Percentiles rank a stretch among this genome's conserved stretches.
These are phyloP conservation scores for Zymoseptoria passerinii DNA, from an alignment of 2,329 filamentous ascomycete genomes.

Conservation along the genomic window DNA sequence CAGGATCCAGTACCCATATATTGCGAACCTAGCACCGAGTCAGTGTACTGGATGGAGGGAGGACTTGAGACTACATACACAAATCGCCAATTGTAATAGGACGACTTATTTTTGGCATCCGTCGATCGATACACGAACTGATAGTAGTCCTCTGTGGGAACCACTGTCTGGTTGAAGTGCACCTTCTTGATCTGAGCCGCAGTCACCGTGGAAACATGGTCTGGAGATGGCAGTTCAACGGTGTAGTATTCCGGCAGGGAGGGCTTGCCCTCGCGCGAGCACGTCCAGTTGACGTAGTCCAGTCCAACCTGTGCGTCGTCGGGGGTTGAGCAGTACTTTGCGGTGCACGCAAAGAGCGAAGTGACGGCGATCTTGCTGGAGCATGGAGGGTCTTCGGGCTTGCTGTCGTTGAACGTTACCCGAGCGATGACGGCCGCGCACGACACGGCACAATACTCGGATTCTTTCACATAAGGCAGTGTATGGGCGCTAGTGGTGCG, in stretches of 20 bases:
- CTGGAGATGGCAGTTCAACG: background rate
- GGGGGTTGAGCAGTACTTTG: background rate
- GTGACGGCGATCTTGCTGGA: background rate
- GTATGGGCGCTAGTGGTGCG: background rate
- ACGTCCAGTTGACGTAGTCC: background rate
- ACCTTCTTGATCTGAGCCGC: background rate
- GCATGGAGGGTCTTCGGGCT: background rate
- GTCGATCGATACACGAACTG: background rate
- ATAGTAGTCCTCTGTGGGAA: constrained; percentile 1
- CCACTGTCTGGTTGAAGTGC: background rate
- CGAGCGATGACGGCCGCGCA: background rate
- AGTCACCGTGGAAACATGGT: background rate
- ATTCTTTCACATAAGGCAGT: background rate
- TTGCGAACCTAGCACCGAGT: background rate
- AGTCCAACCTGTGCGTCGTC: background rate
- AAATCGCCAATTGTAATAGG: background rate
- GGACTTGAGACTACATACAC: background rate
- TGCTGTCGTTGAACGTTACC: background rate
- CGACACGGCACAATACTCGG: background rate
- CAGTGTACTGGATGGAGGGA: background rate
- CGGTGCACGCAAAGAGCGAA: background rate
- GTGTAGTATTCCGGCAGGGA: background rate
- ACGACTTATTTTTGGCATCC: background rate
- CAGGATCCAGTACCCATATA: constrained; percentile 34
- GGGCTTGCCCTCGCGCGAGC: background rate